Percentiles rank a stretch among this genome's conserved stretches.
These are phyloP conservation scores for Sporothrix luriei DNA, from an alignment of 2,329 filamentous ascomycete genomes.

Conservation along the genomic window DNA sequence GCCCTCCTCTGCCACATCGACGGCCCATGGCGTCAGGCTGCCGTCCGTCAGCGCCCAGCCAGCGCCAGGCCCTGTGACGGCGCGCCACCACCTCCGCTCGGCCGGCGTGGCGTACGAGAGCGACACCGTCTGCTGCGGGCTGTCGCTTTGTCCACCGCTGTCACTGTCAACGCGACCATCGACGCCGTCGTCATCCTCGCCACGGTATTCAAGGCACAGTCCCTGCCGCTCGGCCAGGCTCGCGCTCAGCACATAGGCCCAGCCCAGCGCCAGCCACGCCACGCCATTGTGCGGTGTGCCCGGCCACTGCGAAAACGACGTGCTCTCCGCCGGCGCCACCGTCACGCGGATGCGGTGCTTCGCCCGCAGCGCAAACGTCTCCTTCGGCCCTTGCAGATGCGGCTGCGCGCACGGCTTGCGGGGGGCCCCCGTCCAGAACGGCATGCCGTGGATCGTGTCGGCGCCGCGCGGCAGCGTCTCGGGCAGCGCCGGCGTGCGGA, in stretches of 20 bases:
- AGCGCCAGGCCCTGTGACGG: constrained; percentile 18
- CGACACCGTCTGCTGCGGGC: not conserved
- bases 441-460: not conserved
- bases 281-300: constrained; percentile 32
- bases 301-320: constrained; percentile 18
- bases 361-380: not conserved
- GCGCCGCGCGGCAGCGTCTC: not conserved
- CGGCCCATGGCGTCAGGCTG: constrained; percentile 22
- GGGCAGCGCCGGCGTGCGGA: constrained; percentile 8
- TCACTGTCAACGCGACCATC: no score
- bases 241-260: constrained; percentile 31
- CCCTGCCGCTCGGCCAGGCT: constrained; percentile 31
- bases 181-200: not conserved
- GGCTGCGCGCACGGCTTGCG: not conserved
- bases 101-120: constrained; percentile 15
- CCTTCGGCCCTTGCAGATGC: not conserved
- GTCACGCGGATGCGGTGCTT: not conserved
- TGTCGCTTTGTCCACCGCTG: no score
- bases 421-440: not conserved
- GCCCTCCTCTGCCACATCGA: constrained; percentile 12
- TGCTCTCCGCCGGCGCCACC: not conserved
- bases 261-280: constrained; percentile 30
- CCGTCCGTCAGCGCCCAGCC: constrained; percentile 22
- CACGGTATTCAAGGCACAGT: constrained; percentile 15
- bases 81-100: constrained; percentile 27